These are phyloP conservation scores for Fraxinus floribunda DNA, from an alignment of 305 asterid genomes.

Conservation along the genomic window DNA sequence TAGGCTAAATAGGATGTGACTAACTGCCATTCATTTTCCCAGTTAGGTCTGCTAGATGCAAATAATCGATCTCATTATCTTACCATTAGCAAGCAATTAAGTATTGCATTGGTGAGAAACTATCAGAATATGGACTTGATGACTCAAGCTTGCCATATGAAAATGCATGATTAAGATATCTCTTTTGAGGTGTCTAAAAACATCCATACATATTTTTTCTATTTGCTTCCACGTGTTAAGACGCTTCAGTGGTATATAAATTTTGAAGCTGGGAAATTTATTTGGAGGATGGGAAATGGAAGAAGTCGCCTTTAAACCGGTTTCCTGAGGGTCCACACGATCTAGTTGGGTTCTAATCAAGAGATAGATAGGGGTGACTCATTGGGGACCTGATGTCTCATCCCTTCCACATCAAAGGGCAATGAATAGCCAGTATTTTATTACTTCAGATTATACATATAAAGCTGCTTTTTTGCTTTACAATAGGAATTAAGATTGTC, in stretches of 20 bases:
- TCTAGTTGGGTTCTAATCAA: background rate
- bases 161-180: background rate
- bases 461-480: background rate
- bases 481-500: background rate
- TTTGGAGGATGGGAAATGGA: background rate
- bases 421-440: background rate
- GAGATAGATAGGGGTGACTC: background rate
- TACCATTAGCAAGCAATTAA: background rate
- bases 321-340: background rate
- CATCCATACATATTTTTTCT: background rate
- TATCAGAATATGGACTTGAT: background rate
- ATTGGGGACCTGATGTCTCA: background rate
- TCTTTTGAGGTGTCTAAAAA: background rate
- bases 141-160: background rate
- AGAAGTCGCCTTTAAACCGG: background rate
- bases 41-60: background rate
- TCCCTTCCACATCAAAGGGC: background rate
- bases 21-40: background rate
- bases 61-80: background rate
- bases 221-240: background rate
- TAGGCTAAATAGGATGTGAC: background rate
- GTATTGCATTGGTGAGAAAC: background rate
- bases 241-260: background rate
- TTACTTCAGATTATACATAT: background rate
- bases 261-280: background rate